These are phyloP conservation scores for Selenicereus undatus DNA, from an alignment of 148 eudicot species.

Conservation along the genomic window DNA sequence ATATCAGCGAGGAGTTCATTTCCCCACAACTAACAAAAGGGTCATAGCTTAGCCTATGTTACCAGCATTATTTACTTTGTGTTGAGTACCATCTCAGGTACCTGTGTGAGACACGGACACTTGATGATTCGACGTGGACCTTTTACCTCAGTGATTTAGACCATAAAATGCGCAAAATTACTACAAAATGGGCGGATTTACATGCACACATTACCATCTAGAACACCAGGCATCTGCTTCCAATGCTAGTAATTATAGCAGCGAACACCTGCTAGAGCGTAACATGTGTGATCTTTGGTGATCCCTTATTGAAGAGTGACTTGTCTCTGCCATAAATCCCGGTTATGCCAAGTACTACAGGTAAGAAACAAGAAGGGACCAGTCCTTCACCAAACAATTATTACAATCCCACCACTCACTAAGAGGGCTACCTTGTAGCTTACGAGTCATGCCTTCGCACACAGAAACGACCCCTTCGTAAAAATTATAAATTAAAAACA, in stretches of 20 bases:
- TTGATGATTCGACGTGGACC: not conserved
- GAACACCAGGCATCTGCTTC: no score
- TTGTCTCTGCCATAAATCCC: not conserved
- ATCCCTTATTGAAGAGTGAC: not conserved
- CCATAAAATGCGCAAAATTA: no score
- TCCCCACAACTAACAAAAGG: not conserved
- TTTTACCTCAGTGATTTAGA: not conserved
- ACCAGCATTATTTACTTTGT: not conserved
- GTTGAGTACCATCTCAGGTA: not conserved
- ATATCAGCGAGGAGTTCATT: not conserved
- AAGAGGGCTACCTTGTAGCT: not conserved
- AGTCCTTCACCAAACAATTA: not conserved
- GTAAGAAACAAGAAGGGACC: conserved; percentile 5
- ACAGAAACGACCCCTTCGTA: not conserved
- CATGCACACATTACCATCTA: not conserved
- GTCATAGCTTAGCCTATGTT: not conserved
- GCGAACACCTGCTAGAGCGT: not conserved
- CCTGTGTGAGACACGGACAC: not conserved
- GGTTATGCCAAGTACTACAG: not conserved
- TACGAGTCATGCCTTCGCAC: not conserved
- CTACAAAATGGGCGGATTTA: not conserved
- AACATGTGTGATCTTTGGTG: not conserved
- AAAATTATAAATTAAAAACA: not conserved
- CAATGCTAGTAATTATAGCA: not conserved
- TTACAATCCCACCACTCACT: not conserved